A percentile compares a stretch with the other conserved stretches of the same genome.
These are phyloP conservation scores for Agrostemma githago DNA, from an alignment of 148 eudicot genomes.

Conservation along the genomic window DNA sequence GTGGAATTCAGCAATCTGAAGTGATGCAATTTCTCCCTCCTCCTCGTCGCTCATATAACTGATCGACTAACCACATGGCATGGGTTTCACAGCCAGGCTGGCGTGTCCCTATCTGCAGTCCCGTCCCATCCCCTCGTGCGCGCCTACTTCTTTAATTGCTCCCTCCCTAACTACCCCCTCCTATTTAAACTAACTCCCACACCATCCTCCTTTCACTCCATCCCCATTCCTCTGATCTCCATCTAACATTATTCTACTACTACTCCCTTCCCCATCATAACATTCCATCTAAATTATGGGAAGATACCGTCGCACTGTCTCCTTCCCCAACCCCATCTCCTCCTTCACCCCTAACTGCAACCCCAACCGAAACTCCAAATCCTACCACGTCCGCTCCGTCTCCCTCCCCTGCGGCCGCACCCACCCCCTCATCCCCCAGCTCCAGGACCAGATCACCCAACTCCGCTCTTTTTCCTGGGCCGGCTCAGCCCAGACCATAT, in stretches of 20 bases:
- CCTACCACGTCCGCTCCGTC: constrained; percentile 62
- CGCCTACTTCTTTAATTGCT: constrained; percentile 13
- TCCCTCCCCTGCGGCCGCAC: constrained; percentile 65
- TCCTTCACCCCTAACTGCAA: constrained; percentile 26
- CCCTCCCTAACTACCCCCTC: neutral
- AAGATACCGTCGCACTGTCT: constrained; percentile 64
- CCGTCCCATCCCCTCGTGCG: constrained; percentile 27
- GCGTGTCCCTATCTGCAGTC: neutral
- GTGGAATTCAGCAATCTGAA: too few species aligned
- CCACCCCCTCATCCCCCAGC: constrained; percentile 64
- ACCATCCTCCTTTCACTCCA: neutral
- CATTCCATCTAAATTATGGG: constrained; percentile 19
- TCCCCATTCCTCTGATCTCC: neutral
- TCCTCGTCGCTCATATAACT: constrained; percentile 2
- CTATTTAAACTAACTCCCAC: constrained; percentile 15
- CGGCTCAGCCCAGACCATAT: constrained; percentile 32
- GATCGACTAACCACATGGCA: constrained; percentile 24
- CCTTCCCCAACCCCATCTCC: constrained; percentile 59
- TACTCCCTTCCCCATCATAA: neutral
- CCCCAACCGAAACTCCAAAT: constrained; percentile 28
- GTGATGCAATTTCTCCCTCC: neutral
- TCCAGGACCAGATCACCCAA: constrained; percentile 42
- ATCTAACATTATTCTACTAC: neutral
- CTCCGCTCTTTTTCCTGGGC: constrained; percentile 41
- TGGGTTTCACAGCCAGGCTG: constrained; percentile 27